phyloP scores from a whole-genome alignment of 2,329 filamentous ascomycete species.

The Decorospora gaudefroyi region DNA sequence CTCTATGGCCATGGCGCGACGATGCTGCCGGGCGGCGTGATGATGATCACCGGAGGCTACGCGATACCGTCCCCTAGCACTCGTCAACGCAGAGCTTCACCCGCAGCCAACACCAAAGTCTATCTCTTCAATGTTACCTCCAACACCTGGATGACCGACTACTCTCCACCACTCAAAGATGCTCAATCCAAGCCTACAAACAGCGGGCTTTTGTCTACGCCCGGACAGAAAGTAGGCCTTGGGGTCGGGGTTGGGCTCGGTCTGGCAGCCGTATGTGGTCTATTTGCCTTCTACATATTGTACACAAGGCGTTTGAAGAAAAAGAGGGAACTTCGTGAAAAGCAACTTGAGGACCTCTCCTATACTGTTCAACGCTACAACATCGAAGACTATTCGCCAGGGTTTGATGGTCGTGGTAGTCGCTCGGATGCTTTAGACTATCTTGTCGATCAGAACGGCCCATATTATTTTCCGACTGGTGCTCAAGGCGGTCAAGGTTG shows the following conservation, averaged over 20 bases:
- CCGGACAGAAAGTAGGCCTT: slow-evolving; percentile 54
- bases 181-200: slow-evolving; percentile 16
- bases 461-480: slow-evolving; percentile 35
- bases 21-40: slow-evolving; percentile 64
- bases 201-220: slow-evolving; percentile 48
- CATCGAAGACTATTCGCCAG: slow-evolving; percentile 45
- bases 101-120: slow-evolving; percentile 51
- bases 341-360: slow-evolving; percentile 59
- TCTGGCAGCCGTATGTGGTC: slow-evolving; percentile 47
- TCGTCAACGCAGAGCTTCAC: slow-evolving; percentile 44
- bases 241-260: slow-evolving; percentile 53
- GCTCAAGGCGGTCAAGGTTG: slow-evolving; percentile 38
- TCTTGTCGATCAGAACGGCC: slow-evolving; percentile 29
- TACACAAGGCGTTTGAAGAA: slow-evolving; percentile 50
- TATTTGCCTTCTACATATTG: slow-evolving; percentile 55
- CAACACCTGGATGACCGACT: slow-evolving; percentile 61
- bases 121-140: slow-evolving; percentile 67
- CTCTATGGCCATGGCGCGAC: slow-evolving; percentile 65
- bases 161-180: slow-evolving; percentile 54
- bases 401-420: slow-evolving; percentile 46
- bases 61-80: slow-evolving; percentile 51
- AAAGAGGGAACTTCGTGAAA: slow-evolving; percentile 55
- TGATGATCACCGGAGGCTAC: slow-evolving; percentile 66
- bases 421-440: slow-evolving; percentile 48
- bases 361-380: slow-evolving; percentile 55